Evolutionary conservation across 257 asterid genomes (phyloP).

Genomic region (Nicotiana noctiflora): DNA sequence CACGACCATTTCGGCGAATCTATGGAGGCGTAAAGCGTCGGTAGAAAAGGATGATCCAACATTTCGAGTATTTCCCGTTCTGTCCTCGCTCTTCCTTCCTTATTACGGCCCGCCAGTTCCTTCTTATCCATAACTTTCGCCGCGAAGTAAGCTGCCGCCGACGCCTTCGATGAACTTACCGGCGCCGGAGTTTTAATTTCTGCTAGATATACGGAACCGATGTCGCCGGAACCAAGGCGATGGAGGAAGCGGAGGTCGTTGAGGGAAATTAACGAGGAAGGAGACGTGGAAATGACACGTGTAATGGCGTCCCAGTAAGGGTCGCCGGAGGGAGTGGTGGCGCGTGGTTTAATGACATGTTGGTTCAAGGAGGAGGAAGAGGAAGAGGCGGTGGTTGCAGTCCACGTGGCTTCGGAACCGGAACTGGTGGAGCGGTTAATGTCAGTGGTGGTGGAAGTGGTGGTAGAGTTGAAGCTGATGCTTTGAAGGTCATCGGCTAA

Average conservation of each 20-base stretch:
- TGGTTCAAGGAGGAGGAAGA: conserved; percentile 30
- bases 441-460: conserved; percentile 61
- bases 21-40: conserved; percentile 69
- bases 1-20: conserved; percentile 91
- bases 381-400: conserved; percentile 44
- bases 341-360: conserved; percentile 31
- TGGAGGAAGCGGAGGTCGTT: conserved; percentile 84
- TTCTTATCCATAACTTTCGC: conserved; percentile 89
- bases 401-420: conserved; percentile 77
- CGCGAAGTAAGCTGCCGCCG: conserved; percentile 49
- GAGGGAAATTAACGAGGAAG: conserved; percentile 40
- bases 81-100: conserved; percentile 82
- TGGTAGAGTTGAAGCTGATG: conserved; percentile 84
- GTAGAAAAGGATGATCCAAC: conserved; percentile 88
- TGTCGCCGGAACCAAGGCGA: conserved; percentile 93
- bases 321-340: conserved; percentile 59
- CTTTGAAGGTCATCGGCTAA: conserved; percentile 81
- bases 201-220: conserved; percentile 87
- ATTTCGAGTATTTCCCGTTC: conserved; percentile 80
- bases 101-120: conserved; percentile 74
- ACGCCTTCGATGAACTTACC: neutral
- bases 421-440: conserved; percentile 86
- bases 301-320: conserved; percentile 72
- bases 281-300: conserved; percentile 22
- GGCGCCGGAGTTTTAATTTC: conserved; percentile 49